Base-by-base conservation (phyloP, 331 rosid genomes). In the Ulmus americana region DNA sequence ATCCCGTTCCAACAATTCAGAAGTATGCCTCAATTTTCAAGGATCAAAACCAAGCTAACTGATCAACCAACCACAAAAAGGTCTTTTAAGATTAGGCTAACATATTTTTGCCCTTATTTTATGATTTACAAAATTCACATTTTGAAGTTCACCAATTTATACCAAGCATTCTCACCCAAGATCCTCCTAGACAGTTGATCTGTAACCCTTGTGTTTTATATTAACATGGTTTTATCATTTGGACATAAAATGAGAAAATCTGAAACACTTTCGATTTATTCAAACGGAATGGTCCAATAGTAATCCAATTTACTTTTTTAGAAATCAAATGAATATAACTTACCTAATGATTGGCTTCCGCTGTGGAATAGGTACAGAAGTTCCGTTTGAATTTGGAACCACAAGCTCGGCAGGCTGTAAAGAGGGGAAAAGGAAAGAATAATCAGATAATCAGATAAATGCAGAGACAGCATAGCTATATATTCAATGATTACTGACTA, bases 311-410 rank as follows among this genome's bases (percentile, higher is more conserved):
- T 28, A 12, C 5, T 10, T 38, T 4, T 11, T 38, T 5, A 6
- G 45, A 11, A 58, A 42, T 14, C n/a, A 12, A 39, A 22, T 6
- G 18, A 43, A n/a, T 43, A n/a, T 6, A 5, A 51, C 10, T 46
- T 70, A 94, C 97, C 97, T 87, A 80, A 94, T 90, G 57, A 87
- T 88, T 20, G 95, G 88, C 87, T 89, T 89, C 72, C 52, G 71
- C 72, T 68, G 80, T 4, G 80, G 77, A 65, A 71, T 67, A 22
- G 91, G 76, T 53, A 80, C 79, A 70, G 84, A 73, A 46, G 79
- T 59, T 56, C 74, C 74, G 58, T 76, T 74, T 18, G 76, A 59
- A 55, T 59, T 45, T 48, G 95, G 87, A 13, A 80, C 83, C 70
- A 66, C 63, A 62, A 87, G 83, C 73, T 90, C 97, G 60, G 80